These are phyloP conservation scores for Rhizophagus clarus DNA, from an alignment of 192 early-diverging fungal species.

Conservation along the genomic window DNA sequence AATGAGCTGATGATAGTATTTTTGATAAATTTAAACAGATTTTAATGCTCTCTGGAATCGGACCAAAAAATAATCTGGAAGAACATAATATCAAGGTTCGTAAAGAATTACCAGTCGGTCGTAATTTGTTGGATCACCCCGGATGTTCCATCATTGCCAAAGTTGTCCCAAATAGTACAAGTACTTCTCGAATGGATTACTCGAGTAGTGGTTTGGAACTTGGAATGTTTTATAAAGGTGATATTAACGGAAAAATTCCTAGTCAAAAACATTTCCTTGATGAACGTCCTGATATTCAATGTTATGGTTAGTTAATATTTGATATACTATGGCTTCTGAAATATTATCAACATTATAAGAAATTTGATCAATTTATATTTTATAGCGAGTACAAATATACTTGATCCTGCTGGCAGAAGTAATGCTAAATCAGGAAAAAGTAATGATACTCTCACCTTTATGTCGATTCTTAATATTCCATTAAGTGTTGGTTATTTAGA, in stretches of 20 bases:
- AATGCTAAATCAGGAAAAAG: too few species aligned
- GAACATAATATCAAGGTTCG: background rate
- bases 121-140: background rate
- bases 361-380: too few species aligned
- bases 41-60: constrained; percentile 11
- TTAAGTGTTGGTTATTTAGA: too few species aligned
- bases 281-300: constrained; percentile 5
- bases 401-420: too few species aligned
- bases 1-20: background rate
- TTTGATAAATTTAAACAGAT: background rate
- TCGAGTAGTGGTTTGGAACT: background rate
- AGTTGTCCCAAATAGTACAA: background rate
- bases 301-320: too few species aligned
- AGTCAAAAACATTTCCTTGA: background rate
- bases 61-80: constrained; percentile 1
- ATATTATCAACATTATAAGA: too few species aligned
- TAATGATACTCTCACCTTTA: too few species aligned
- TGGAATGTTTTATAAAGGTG: background rate
- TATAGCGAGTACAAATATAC: too few species aligned
- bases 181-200: too few species aligned
- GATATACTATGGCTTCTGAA: too few species aligned
- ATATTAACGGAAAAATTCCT: background rate
- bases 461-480: too few species aligned
- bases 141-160: background rate
- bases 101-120: constrained; percentile 3